Conservation (phyloP, 306 rosid species). For the Abrus precatorius region DNA sequence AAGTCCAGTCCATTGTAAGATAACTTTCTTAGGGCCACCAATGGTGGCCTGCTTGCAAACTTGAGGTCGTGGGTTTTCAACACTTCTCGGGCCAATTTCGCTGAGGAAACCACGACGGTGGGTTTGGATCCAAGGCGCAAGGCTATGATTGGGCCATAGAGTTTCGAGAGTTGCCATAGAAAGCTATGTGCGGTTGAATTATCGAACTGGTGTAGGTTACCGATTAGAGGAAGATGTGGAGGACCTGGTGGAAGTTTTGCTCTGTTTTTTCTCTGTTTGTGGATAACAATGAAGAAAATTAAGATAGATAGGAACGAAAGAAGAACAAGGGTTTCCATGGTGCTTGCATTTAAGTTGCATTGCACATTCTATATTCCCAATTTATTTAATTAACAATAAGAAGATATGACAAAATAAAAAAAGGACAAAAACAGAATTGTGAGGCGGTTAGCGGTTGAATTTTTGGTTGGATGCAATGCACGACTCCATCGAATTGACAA, state of each 20-base stretch:
- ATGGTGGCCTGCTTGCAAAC: conserved; percentile 56
- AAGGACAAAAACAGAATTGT: too few relatives aligned
- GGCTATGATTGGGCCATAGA: conserved; percentile 65
- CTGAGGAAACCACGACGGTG: conserved; percentile 48
- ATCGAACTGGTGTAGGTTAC: conserved; percentile 64
- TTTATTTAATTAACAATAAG: not conserved
- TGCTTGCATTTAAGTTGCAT: not conserved
- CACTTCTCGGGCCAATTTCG: conserved; percentile 46
- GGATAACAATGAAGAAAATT: conserved; percentile 30
- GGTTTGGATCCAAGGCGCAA: conserved; percentile 47
- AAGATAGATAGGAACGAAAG: not conserved
- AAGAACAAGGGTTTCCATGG: conserved; percentile 7
- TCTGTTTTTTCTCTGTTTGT: not conserved
- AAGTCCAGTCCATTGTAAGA: conserved; percentile 61
- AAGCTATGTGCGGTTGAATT: conserved; percentile 42
- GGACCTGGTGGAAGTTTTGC: conserved; percentile 59
- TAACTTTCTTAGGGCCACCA: conserved; percentile 31
- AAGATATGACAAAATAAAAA: too few relatives aligned
- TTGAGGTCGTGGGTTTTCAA: conserved; percentile 57
- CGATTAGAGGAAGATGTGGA: conserved; percentile 63
- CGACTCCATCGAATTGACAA: too few relatives aligned
- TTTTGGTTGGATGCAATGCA: too few relatives aligned
- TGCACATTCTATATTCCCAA: not conserved
- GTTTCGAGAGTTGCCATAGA: conserved; percentile 54
- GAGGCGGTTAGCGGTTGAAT: too few relatives aligned